These are phyloP conservation scores for Solanum corneliomulleri DNA, from an alignment of 257 asterid species.

Conservation along the genomic window DNA sequence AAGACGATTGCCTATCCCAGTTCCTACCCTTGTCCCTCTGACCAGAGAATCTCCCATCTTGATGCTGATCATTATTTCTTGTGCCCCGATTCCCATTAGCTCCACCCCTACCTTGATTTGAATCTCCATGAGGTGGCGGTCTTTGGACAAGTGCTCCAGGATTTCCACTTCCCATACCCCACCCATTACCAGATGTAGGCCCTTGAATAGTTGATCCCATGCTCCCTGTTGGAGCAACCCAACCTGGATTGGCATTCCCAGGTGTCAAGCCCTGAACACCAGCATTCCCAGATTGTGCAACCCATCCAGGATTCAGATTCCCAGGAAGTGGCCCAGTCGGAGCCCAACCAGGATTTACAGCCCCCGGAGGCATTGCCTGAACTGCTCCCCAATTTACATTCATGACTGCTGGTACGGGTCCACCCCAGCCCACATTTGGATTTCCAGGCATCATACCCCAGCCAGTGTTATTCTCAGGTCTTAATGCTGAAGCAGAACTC, in stretches of 20 bases:
- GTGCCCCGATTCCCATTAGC: slow-evolving; percentile 35
- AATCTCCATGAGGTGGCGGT: slow-evolving; percentile 25
- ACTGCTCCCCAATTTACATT: slow-evolving; percentile 47
- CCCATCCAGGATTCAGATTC: slow-evolving; percentile 45
- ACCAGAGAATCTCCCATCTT: slow-evolving; percentile 36
- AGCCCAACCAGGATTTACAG: slow-evolving; percentile 44
- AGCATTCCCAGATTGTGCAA: slow-evolving; percentile 21
- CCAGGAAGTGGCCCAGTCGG: slow-evolving; percentile 34
- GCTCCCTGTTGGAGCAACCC: slow-evolving; percentile 42
- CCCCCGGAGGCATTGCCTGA: slow-evolving; percentile 38
- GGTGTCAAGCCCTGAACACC: slow-evolving; percentile 34
- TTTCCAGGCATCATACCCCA: slow-evolving; percentile 54
- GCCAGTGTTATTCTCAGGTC: slow-evolving; percentile 45
- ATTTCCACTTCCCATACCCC: slow-evolving; percentile 17
- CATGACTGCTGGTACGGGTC: slow-evolving; percentile 28
- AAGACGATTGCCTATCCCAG: slow-evolving; percentile 60
- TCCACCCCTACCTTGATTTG: slow-evolving; percentile 50
- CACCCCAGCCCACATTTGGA: slow-evolving; percentile 62
- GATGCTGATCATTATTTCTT: slow-evolving; percentile 45
- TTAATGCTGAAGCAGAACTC: slow-evolving; percentile 18
- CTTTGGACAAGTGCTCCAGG: slow-evolving; percentile 38
- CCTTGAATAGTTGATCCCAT: slow-evolving; percentile 27
- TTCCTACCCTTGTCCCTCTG: slow-evolving; percentile 37
- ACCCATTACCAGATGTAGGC: slow-evolving; percentile 18
- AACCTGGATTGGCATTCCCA: slow-evolving; percentile 16